These are phyloP conservation scores for Fusarium dlaminii DNA, from an alignment of 2,329 filamentous ascomycete genomes.

Conservation along the genomic window DNA sequence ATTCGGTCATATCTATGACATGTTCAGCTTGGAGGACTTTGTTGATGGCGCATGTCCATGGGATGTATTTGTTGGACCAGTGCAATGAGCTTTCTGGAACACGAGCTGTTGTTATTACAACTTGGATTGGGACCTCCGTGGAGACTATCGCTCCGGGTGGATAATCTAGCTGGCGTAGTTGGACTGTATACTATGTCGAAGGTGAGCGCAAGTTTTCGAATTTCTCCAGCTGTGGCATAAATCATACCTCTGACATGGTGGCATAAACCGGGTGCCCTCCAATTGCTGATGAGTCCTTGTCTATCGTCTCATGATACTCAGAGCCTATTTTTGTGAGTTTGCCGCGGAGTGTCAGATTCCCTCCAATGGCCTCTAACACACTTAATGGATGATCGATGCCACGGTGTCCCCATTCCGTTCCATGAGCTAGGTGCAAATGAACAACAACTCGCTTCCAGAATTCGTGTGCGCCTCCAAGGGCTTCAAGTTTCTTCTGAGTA, in stretches of 20 bases:
- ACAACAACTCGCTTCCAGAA: background rate
- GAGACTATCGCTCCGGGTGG: rapidly evolving
- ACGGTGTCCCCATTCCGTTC: rapidly evolving
- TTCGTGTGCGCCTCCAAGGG: rapidly evolving
- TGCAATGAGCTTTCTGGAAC: background rate
- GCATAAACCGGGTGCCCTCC: background rate
- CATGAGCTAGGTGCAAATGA: background rate
- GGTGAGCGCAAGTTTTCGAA: rapidly evolving
- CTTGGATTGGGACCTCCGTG: background rate
- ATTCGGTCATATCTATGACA: background rate
- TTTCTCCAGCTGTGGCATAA: rapidly evolving
- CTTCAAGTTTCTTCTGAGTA: background rate
- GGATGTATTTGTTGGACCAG: rapidly evolving
- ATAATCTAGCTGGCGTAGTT: background rate
- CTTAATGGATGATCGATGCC: rapidly evolving
- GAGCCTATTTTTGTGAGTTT: background rate
- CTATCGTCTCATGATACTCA: no score
- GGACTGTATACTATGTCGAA: background rate
- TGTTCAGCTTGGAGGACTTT: background rate
- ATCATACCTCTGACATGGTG: background rate
- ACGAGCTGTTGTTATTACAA: background rate
- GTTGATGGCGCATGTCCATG: background rate
- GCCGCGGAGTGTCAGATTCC: background rate
- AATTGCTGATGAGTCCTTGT: background rate
- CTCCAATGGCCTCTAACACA: background rate